These are phyloP conservation scores for Nepenthes gracilis DNA, from an alignment of 148 eudicot species.

Conservation along the genomic window DNA sequence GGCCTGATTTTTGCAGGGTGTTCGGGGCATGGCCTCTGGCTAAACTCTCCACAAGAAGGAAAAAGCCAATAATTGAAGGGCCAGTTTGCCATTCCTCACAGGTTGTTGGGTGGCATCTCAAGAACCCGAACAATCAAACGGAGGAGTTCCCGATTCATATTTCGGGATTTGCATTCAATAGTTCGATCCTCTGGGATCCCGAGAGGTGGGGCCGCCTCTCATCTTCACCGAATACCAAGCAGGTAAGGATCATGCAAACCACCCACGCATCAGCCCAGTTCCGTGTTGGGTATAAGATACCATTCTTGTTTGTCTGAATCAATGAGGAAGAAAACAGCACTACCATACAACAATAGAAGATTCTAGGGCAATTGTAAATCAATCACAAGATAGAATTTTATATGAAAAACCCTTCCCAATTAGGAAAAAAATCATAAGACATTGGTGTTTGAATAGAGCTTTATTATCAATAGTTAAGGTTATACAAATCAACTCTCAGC, in stretches of 20 bases:
- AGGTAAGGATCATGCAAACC: constrained; percentile 27
- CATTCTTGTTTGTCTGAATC: no score
- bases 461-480: no score
- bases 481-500: no score
- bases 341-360: no score
- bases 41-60: constrained; percentile 43
- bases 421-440: no score
- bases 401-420: no score
- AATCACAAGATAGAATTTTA: no score
- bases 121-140: constrained; percentile 25
- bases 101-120: constrained; percentile 82
- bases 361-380: no score
- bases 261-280: background rate
- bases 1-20: constrained; percentile 29
- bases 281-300: background rate
- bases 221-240: constrained; percentile 50
- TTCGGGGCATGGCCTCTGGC: constrained; percentile 94
- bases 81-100: constrained; percentile 74
- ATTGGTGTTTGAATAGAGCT: no score
- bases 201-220: constrained; percentile 93
- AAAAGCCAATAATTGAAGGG: constrained; percentile 63
- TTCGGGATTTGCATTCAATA: constrained; percentile 82
- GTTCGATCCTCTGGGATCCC: constrained; percentile 97
- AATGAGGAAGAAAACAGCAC: no score
- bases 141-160: constrained; percentile 41